Base-by-base conservation (phyloP, 164 flowering plant genomes). In the Chimonanthus praecox region DNA sequence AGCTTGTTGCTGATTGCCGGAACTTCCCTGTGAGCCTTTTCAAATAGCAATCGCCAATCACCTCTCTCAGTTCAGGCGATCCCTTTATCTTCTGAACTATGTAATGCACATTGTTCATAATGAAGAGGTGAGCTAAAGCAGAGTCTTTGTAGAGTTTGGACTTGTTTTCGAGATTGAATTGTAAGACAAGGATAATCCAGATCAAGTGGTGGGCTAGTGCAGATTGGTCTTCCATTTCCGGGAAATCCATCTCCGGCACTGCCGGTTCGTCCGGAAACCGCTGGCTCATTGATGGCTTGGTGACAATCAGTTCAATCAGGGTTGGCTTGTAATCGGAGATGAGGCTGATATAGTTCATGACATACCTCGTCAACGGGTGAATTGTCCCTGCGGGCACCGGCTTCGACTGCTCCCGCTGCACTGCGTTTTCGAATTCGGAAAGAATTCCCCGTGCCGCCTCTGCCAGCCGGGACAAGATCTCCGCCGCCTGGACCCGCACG, bases 91-190 rank as follows among this genome's bases (percentile, higher is more conserved):
- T 92, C 67, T 92, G 90, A 70, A 93, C 91, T 45, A 90, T 92
- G 72, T 95, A 92, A 63, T 88, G 96, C 5, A 89, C 79, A 73
- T 95, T 93, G 81, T 95, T 95, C 98, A 95, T 92, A 71, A 88
- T 79, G 70, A 95, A 93, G 60, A 95, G 70, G 69, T 87, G 94
- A 7, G 86, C 81, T 67, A 93, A 73, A 0, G 98, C 80, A 4
- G 78, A 51, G 76, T 95, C 60, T 69, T 71, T 88, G 80, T 93
- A 95, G 62, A 85, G 85, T 82, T 84, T 87, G n/a, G 97, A 86
- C 76, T 95, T 95, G 7, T 82, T 86, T 9, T 92, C 97, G 75
- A 95, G 77, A 80, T 92, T 95, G 74, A 80, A 86, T 68, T 87
- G 89, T 74, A 95, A 75, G 47, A 82, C 83, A 69, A 84, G 86